Evolutionary conservation across 441 rosid genomes (phyloP), one percentile per base, ranked within the genome.

Genomic region (Mallotus japonicus): DNA sequence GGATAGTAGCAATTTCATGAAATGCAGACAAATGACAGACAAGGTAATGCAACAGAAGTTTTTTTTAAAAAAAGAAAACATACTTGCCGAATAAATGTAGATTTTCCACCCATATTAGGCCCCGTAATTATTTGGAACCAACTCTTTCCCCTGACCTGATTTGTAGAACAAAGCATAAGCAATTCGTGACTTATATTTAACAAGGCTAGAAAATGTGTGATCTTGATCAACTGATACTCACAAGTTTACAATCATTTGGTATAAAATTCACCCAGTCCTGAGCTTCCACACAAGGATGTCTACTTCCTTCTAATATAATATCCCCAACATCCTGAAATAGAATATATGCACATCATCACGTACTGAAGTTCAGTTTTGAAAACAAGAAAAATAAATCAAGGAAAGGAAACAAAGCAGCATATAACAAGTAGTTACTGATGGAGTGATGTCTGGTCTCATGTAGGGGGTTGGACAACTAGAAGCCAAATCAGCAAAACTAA

Each of bases 271-370:
- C 97, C 99, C 99, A 96, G 67, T 96, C 97, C 77, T 96, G 98
- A 77, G 99, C 99, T 83, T 93, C 99, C 75, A 96, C 99, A 71
- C 99, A 96, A 50, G 99, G 99, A 84, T 96, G 99, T 75, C 99
- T 83, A 75, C 98, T 87, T 75, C 95, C 98, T 90, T 87, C 92
- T 79, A 96, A 80, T 76, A 96, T 76, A 67, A 96, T 89, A 74
- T 92, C 92, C 60, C 99, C 98, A 55, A 74, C 86, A 78, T 90
- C 95, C 99, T 96, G 74, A 78, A 49, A 73, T 67, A 66, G 50
- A 54, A 61, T 76, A 76, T 74, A 75, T 53, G 47, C 64, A 67
- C 59, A 78, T 53, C 62, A 65, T 9, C 44, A 56, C 28, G 56
- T 37, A 40, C 17, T 78, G 71, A 56, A 70, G 47, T 74, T 68